phyloP scores from a whole-genome alignment of 139 green algal genomes.

The Bryopsis sp. region DNA sequence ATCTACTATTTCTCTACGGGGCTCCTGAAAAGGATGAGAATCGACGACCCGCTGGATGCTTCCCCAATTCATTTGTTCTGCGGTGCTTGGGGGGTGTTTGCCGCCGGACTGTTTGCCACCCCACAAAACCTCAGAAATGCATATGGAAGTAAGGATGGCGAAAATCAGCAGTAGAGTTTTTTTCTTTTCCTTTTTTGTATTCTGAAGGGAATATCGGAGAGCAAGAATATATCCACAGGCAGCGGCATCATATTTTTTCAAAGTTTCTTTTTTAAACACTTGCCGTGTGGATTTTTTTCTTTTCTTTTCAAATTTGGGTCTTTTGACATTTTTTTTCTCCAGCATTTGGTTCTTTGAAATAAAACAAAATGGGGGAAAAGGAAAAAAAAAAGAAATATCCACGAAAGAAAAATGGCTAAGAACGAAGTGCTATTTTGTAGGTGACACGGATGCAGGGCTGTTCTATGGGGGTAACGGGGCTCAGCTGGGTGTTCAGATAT shows the following conservation, averaged over 20 bases:
- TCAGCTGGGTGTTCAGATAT: constrained; percentile 32
- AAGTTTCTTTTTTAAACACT: constrained; percentile 9
- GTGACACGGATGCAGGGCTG: constrained; percentile 35
- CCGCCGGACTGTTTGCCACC: constrained; percentile 47
- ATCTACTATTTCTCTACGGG: constrained; percentile 31
- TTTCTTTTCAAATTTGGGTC: too few relatives aligned
- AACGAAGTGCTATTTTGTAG: constrained; percentile 21
- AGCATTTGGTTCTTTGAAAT: constrained; percentile 7
- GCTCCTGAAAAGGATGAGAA: constrained; percentile 38
- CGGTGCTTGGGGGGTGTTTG: constrained; percentile 45
- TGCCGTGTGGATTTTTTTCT: too few relatives aligned
- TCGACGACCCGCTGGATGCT: constrained; percentile 66
- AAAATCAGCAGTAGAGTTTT: not conserved
- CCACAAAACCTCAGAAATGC: constrained; percentile 4
- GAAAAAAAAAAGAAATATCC: constrained; percentile 9
- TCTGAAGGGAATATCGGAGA: not conserved
- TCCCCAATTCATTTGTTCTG: constrained; percentile 62
- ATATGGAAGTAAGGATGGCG: not conserved
- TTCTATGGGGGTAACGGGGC: constrained; percentile 46
- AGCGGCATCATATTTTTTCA: not conserved
- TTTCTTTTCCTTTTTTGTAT: too few relatives aligned
- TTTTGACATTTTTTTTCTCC: too few relatives aligned
- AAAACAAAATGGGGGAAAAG: not conserved
- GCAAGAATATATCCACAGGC: not conserved
- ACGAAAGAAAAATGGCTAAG: constrained; percentile 23